phyloP scores from a whole-genome alignment of 78 protist genomes.

The Dictyostelium intermedium region DNA sequence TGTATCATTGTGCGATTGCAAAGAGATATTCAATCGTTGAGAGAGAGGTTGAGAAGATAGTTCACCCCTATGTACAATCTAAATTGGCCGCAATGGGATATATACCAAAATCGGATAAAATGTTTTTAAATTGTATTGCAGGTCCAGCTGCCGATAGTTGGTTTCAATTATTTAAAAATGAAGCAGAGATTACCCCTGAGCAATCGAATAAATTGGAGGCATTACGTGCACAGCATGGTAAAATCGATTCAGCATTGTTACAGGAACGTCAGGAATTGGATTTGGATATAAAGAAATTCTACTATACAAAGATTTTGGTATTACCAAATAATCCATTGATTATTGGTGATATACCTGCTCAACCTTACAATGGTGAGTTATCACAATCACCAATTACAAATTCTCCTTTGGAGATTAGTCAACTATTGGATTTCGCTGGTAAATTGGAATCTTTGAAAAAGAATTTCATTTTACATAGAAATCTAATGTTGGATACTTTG shows the following conservation, averaged over 20 bases:
- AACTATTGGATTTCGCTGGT: constrained; percentile 48
- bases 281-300: constrained; percentile 47
- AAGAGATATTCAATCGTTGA: constrained; percentile 59
- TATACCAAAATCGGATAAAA: constrained; percentile 48
- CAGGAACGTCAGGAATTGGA: constrained; percentile 51
- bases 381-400: background rate
- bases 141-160: constrained; percentile 48
- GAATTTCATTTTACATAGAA: constrained; percentile 39
- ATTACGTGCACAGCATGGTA: constrained; percentile 24
- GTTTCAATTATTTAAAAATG: constrained; percentile 45
- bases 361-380: background rate
- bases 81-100: constrained; percentile 67
- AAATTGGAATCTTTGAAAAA: constrained; percentile 45
- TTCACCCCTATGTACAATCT: constrained; percentile 52
- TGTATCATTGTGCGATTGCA: constrained; percentile 48
- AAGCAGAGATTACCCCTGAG: constrained; percentile 19
- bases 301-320: constrained; percentile 45
- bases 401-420: constrained; percentile 48
- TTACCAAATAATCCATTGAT: constrained; percentile 35
- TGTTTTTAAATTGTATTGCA: constrained; percentile 34
- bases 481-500: constrained; percentile 41
- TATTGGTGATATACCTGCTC: constrained; percentile 22
- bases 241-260: background rate
- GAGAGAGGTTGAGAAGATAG: constrained; percentile 66
- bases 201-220: constrained; percentile 35